These are phyloP conservation scores for Suillus placidus DNA, from an alignment of 768 basidiomycete genomes.

Conservation along the genomic window DNA sequence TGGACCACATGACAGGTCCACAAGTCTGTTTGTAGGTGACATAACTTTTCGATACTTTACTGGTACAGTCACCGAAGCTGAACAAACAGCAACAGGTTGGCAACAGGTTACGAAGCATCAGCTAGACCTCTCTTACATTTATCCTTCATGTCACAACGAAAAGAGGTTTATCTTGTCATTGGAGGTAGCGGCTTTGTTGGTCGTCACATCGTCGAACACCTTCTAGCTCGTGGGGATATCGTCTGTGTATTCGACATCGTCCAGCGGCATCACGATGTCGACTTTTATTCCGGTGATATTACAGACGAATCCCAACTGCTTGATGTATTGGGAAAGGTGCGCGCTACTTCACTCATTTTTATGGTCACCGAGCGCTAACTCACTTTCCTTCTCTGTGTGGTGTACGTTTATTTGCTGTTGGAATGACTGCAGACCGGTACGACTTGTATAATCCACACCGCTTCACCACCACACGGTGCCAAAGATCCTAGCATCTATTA, in stretches of 20 bases:
- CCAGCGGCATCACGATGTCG: conserved; percentile 83
- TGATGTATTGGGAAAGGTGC: conserved; percentile 72
- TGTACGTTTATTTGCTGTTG: neutral
- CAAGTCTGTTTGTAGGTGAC: neutral
- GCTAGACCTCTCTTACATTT: neutral
- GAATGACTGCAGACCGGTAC: conserved; percentile 61
- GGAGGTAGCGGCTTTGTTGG: conserved; percentile 95
- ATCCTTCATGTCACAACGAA: conserved; percentile 22
- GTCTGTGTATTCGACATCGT: conserved; percentile 92
- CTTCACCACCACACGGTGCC: conserved; percentile 75
- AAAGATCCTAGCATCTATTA: conserved; percentile 75
- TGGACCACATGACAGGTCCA: neutral
- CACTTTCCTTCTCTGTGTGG: neutral
- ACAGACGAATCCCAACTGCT: conserved; percentile 73
- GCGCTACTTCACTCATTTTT: conserved; percentile 22
- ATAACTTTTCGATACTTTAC: no score
- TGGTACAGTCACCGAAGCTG: neutral
- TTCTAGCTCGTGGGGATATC: conserved; percentile 75
- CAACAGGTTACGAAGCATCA: neutral
- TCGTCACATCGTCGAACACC: conserved; percentile 85
- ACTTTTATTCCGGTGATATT: conserved; percentile 90
- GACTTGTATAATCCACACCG: conserved; percentile 95
- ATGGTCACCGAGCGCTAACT: neutral
- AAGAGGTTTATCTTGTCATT: conserved; percentile 86
- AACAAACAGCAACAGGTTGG: neutral